Base-by-base conservation (phyloP, 768 basidiomycete species). In the Boletus insuetus region DNA sequence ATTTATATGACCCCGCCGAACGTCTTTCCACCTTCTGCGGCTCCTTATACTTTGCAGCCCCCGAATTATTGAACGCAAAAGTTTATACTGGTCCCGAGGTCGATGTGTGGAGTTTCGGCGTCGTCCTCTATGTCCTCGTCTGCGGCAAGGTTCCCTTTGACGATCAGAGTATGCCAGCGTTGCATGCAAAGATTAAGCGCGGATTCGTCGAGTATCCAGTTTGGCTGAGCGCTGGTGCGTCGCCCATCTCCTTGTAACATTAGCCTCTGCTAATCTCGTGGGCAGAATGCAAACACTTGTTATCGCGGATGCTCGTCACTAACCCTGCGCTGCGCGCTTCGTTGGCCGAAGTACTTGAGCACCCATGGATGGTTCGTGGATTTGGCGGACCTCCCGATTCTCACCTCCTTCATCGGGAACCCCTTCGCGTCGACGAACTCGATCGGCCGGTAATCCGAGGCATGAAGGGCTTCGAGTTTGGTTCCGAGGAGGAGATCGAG, bases 81-180 rank as follows among this genome's bases (percentile, higher is more conserved):
- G 87, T 93, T 13, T 99, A 98, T 70, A 94, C 91, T 1, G 96
- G 97, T 0, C 97, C 97, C 14, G 96, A 98, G 70, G 97, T 98
- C 54, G 97, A 98, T 64, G 87, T 99, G 5, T 99, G 97, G 97
- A 94, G 92, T 67, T 98, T 99, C 61, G 96, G 97, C 11, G 95
- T 99, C 60, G 97, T 99, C 7, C 82, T 99, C 24, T 98, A 98
- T 64, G 94, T 97, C 19, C 81, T 99, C 49, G 95, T 99, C 0
- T 99, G 96, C 68, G 97, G 97, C 46, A 98, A 97, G 74, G 97
- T 99, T 4, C 96, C 97, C 0, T 98, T 99, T 68, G 97, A 99
- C 65, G 97, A 99, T 69, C 94, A 98, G 73, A 94, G 89, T 69
- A 99, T 98, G 97, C 96, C 97, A 2, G 97, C 97, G 0, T 75